Evolutionary conservation across 331 rosid species (phyloP), one percentile per base, ranked within the genome.

Genomic region (Pyrus hybrid): DNA sequence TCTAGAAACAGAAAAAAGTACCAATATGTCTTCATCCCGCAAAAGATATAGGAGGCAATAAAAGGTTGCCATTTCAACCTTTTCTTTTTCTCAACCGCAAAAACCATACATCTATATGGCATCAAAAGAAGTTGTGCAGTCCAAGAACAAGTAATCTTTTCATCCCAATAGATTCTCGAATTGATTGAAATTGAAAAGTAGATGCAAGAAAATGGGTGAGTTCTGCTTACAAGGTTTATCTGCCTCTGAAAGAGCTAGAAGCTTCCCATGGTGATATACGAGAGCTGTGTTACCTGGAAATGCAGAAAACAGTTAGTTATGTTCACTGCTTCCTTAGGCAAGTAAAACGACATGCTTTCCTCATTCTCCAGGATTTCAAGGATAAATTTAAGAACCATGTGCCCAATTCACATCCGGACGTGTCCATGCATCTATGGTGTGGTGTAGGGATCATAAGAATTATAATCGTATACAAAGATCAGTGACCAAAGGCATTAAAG

Each of bases 171-270:
- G 77, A 43, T 49, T n/a, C 29, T 41, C 9, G 16, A 5, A 60
- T 17, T 2, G 4, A 41, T 25, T 43, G 21, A 7, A 62, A 51
- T 45, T 62, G 60, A 51, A 43, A 49, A 53, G 70, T 22, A 70
- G 18, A 62, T 61, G 25, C 66, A 6, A 80, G 54, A 63, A 26
- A 74, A 49, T 63, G n/a, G 14, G 45, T 58, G 35, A 73, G 41
- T 61, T 54, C 68, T 35, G 77, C 96, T 86, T 80, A 94, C 99
- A 94, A 22, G 99, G 97, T 85, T 94, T 94, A 82, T 94, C 97
- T 58, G 56, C 89, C 86, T 95, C 99, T 7, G 88, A 83, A 75
- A 95, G 99, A 76, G 99, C 97, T 21, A 95, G 90, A 81, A 94
- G 96, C 76, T 90, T 91, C 76, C 93, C 91, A 70, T 92, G 92